Evolutionary conservation across 2,329 filamentous ascomycete genomes (phyloP).

Genomic region (Arthrinium phaeospermum): DNA sequence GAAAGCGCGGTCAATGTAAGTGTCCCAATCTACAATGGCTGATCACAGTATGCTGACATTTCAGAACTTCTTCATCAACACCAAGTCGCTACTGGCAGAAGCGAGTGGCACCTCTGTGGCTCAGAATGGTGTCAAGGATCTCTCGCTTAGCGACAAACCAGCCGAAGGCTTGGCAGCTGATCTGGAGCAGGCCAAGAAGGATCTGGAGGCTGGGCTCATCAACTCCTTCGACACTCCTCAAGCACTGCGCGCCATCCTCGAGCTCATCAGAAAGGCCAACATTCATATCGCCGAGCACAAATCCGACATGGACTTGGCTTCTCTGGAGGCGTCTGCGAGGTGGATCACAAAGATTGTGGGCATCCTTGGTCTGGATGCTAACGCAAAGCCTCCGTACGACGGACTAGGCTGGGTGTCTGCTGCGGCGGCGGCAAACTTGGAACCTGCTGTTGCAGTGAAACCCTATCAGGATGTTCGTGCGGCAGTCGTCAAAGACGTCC

Average conservation of each 20-base stretch:
- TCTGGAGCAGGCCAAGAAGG: conserved; percentile 59
- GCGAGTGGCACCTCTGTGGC: conserved; percentile 41
- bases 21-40: conserved; percentile 22
- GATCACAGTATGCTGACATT: conserved; percentile 2
- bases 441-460: conserved; percentile 52
- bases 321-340: conserved; percentile 64
- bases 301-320: conserved; percentile 49
- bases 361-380: conserved; percentile 80
- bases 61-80: conserved; percentile 64
- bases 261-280: conserved; percentile 81
- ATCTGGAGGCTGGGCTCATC: conserved; percentile 65
- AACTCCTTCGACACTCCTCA: conserved; percentile 89
- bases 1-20: conserved; percentile 75
- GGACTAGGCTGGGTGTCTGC: conserved; percentile 61
- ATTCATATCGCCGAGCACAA: conserved; percentile 56
- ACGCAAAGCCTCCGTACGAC: conserved; percentile 59
- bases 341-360: conserved; percentile 86
- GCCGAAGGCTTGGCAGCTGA: conserved; percentile 44
- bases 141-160: conserved; percentile 43
- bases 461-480: conserved; percentile 54
- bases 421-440: conserved; percentile 43
- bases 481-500: conserved; percentile 52
- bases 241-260: conserved; percentile 79
- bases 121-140: conserved; percentile 39
- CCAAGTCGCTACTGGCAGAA: conserved; percentile 59